phyloP scores from a whole-genome alignment of 2,329 filamentous ascomycete species.

The Trichoderma sp. region DNA sequence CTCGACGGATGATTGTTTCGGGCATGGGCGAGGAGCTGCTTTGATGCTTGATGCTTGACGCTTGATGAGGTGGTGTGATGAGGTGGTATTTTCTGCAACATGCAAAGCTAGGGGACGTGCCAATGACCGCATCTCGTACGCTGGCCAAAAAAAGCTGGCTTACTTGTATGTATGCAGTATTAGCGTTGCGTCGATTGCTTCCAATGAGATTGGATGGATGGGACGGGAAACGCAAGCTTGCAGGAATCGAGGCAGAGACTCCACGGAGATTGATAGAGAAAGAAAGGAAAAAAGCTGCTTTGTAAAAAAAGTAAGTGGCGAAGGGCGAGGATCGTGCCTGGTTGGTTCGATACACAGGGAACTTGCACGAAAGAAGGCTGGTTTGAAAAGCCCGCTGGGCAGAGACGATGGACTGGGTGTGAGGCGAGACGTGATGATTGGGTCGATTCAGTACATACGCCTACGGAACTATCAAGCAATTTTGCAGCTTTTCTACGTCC shows the following conservation, averaged over 20 bases:
- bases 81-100: conserved; percentile 22
- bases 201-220: not conserved
- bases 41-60: conserved; percentile 1
- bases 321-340: conserved; percentile 17
- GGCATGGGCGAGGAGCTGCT: conserved; percentile 9
- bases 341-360: not conserved
- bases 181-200: conserved; percentile 8
- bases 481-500: not conserved
- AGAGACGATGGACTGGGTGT: conserved; percentile 3
- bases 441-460: conserved; percentile 10
- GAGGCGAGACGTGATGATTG: conserved; percentile 25
- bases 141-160: not conserved
- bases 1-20: conserved; percentile 12
- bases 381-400: not conserved
- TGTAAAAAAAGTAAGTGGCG: not conserved
- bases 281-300: not conserved
- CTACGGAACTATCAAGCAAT: not conserved
- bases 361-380: not conserved
- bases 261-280: conserved; percentile 5
- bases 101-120: conserved; percentile 14
- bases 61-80: conserved; percentile 25
- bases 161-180: not conserved
- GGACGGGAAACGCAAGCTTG: not conserved
- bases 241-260: conserved; percentile 11
- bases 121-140: not conserved